Conservation (phyloP, 164 flowering plant species). For the Nymphaea colorata region DNA sequence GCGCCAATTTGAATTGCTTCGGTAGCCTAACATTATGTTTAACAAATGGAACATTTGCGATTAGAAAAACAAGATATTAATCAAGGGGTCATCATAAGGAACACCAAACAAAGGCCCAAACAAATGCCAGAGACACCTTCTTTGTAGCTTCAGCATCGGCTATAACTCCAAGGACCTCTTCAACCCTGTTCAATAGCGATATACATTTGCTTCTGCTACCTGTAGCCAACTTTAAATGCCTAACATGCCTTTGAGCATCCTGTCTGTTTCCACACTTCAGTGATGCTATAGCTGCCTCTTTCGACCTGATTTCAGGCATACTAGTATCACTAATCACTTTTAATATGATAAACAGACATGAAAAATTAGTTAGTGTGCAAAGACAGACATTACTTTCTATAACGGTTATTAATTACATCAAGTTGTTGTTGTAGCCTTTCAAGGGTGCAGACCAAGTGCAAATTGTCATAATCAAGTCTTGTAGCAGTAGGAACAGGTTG, state of each 20-base stretch:
- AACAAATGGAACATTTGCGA: not conserved
- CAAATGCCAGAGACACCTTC: constrained; percentile 29
- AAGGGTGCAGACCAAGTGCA: constrained; percentile 65
- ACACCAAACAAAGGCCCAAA: not conserved
- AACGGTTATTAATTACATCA: constrained; percentile 55
- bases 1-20: constrained; percentile 79
- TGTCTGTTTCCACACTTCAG: constrained; percentile 50
- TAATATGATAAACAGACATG: not conserved
- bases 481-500: constrained; percentile 36
- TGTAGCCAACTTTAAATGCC: constrained; percentile 44
- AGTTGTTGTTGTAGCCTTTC: constrained; percentile 79
- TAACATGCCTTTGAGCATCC: constrained; percentile 49
- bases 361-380: not conserved
- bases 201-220: constrained; percentile 59
- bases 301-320: constrained; percentile 31
- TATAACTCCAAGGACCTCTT: constrained; percentile 58
- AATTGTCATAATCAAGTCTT: constrained; percentile 40
- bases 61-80: not conserved
- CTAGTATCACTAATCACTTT: not conserved
- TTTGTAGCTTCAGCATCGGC: constrained; percentile 72
- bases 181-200: constrained; percentile 56
- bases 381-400: constrained; percentile 30
- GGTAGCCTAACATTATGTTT: constrained; percentile 34
- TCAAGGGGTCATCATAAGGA: not conserved
- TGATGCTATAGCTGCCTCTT: constrained; percentile 45